Percentiles rank a stretch among this genome's conserved stretches.
These are phyloP conservation scores for Aurifilum marmelostoma DNA, from an alignment of 2,329 filamentous ascomycete species.

Conservation along the genomic window DNA sequence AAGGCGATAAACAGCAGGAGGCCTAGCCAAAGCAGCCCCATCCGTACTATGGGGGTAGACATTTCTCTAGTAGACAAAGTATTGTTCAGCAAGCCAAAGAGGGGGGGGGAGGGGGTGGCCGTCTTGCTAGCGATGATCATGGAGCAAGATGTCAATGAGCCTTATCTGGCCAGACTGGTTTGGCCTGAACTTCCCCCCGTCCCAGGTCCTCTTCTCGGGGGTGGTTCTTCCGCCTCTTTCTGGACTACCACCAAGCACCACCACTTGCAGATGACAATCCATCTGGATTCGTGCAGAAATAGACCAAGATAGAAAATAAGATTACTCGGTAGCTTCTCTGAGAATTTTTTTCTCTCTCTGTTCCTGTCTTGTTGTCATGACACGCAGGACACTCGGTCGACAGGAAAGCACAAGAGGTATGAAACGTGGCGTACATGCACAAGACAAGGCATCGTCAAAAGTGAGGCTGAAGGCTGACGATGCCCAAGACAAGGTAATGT, in stretches of 20 bases:
- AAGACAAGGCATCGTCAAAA: neutral
- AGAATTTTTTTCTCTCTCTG: neutral
- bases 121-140: neutral
- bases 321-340: neutral
- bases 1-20: no score
- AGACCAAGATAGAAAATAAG: neutral
- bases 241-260: neutral
- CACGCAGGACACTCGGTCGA: no score
- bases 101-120: neutral
- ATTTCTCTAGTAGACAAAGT: neutral
- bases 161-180: conserved; percentile 5
- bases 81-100: neutral
- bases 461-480: conserved; percentile 12
- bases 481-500: neutral
- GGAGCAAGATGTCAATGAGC: neutral
- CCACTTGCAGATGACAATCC: neutral
- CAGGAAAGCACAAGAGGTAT: neutral
- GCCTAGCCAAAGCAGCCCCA: no score
- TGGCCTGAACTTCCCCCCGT: neutral
- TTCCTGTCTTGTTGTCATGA: neutral
- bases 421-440: neutral
- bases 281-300: neutral
- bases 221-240: neutral
- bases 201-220: conserved; percentile 1
- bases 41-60: neutral